phyloP scores from a whole-genome alignment of 2,329 filamentous ascomycete genomes.

The Truncatella angustata region DNA sequence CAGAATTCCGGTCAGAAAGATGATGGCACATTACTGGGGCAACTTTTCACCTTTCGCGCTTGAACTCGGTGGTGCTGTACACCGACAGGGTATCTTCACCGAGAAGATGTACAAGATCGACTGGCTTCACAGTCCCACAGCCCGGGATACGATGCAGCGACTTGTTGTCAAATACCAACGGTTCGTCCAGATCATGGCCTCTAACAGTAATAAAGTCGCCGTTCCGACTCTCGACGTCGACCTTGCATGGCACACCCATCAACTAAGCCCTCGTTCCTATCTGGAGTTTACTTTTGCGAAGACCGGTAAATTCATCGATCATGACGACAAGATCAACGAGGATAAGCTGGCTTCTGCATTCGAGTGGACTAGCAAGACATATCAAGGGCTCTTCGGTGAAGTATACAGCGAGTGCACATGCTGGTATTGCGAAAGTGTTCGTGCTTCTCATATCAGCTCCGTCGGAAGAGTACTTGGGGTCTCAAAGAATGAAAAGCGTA shows the following conservation, averaged over 20 bases:
- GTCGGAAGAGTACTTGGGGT: conserved; percentile 43
- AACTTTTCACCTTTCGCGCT: conserved; percentile 64
- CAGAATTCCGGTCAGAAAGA: conserved; percentile 54
- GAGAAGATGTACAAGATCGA: conserved; percentile 76
- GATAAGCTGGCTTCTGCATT: conserved; percentile 62
- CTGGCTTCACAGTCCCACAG: conserved; percentile 70
- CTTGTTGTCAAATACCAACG: conserved; percentile 63
- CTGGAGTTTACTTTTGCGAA: conserved; percentile 51
- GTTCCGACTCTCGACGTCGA: conserved; percentile 76
- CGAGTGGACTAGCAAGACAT: conserved; percentile 69
- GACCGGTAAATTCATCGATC: conserved; percentile 65
- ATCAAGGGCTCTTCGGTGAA: conserved; percentile 62
- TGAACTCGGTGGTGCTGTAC: conserved; percentile 63
- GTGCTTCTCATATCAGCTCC: conserved; percentile 51
- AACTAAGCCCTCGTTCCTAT: conserved; percentile 65
- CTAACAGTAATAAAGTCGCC: conserved; percentile 42
- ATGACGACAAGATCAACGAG: conserved; percentile 82
- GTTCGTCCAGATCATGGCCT: conserved; percentile 60
- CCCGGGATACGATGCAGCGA: conserved; percentile 61
- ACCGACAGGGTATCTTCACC: conserved; percentile 64
- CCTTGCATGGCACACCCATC: conserved; percentile 78
- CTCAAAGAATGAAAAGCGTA: conserved; percentile 44
- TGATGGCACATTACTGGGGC: conserved; percentile 71
- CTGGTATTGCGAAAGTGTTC: conserved; percentile 79
- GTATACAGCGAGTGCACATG: conserved; percentile 77